Evolutionary conservation across 1,284 basidiomycete species (phyloP).

Genomic region (Cutaneotrichosporon cutaneum): DNA sequence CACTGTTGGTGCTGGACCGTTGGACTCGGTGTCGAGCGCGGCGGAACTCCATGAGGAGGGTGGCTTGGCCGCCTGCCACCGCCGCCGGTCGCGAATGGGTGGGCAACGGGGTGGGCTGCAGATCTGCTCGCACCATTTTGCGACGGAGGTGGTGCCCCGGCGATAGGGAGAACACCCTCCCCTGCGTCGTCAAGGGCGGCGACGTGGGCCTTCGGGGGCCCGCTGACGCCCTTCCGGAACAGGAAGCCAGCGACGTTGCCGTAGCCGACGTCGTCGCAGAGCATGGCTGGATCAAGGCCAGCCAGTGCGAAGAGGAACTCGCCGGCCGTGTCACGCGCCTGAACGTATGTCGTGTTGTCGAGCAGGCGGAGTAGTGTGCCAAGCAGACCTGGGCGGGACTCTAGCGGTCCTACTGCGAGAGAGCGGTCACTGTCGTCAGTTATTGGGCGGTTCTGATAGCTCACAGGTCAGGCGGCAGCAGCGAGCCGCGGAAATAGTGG

Average conservation of each 20-base stretch:
- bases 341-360: constrained; percentile 66
- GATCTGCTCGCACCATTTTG: not conserved
- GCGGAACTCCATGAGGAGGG: not conserved
- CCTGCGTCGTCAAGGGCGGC: constrained; percentile 51
- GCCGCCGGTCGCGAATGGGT: not conserved
- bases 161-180: not conserved
- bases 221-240: constrained; percentile 79
- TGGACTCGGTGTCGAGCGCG: not conserved
- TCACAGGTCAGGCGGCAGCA: constrained; percentile 68
- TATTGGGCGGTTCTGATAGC: too few species aligned
- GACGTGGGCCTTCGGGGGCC: constrained; percentile 55
- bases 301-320: constrained; percentile 80
- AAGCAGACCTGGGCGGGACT: constrained; percentile 67
- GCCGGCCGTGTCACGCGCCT: constrained; percentile 72
- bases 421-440: constrained; percentile 63
- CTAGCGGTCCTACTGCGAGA: constrained; percentile 59
- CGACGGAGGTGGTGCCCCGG: not conserved
- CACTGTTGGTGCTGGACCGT: not conserved
- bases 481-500: constrained; percentile 61
- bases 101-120: not conserved
- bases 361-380: constrained; percentile 78
- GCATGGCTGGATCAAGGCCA: constrained; percentile 70
- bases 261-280: constrained; percentile 78
- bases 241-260: constrained; percentile 90
- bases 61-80: not conserved